Conservation (phyloP, 257 asterid species). For the Solanum paucissectum region DNA sequence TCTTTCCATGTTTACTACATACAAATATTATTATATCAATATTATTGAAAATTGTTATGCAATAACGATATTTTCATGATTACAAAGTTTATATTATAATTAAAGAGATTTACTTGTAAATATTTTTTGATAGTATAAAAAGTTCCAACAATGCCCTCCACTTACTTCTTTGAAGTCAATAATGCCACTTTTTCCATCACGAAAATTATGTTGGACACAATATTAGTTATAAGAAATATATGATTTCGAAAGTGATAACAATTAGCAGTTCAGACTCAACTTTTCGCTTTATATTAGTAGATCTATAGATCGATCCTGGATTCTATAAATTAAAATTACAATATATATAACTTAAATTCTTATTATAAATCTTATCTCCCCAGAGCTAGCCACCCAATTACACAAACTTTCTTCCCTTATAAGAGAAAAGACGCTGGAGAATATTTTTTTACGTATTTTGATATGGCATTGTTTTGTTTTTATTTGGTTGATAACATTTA, state of each 20-base stretch:
- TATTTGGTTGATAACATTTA: neutral
- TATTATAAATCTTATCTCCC: neutral
- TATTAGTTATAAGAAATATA: too few relatives aligned
- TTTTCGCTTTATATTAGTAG: neutral
- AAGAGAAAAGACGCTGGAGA: neutral
- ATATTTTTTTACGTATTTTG: neutral
- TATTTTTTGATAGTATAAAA: too few relatives aligned
- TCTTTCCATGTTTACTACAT: neutral
- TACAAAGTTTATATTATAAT: neutral
- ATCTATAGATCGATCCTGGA: fast-evolving
- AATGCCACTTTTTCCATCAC: neutral
- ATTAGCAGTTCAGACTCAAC: neutral
- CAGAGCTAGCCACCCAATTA: neutral
- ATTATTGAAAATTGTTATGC: neutral
- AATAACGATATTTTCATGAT: neutral
- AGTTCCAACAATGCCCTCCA: neutral
- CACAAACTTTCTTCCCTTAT: neutral
- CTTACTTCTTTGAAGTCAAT: neutral
- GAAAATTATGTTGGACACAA: too few relatives aligned
- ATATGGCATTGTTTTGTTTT: neutral
- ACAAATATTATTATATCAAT: neutral
- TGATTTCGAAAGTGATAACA: neutral
- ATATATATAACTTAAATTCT: neutral
- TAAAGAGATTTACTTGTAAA: too few relatives aligned
- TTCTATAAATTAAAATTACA: neutral